Evolutionary conservation across 805 yeast genomes (phyloP), one percentile per base, ranked within the genome.

Genomic region (Myxozyma udenii): DNA sequence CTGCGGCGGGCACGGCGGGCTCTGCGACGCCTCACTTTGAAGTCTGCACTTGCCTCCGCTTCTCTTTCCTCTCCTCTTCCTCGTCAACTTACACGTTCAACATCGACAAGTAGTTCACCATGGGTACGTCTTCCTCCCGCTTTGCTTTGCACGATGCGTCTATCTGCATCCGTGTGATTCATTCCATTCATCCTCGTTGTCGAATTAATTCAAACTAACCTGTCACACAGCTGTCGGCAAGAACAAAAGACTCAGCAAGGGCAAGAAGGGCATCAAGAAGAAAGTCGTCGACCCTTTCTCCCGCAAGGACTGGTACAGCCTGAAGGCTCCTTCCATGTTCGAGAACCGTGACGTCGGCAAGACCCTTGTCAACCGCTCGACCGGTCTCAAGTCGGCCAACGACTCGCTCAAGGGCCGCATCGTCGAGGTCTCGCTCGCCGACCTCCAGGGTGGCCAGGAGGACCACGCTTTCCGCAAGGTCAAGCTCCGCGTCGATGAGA

Each of bases 241-340:
- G 81, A 85, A 85, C 76, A 85, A 85, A 84, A 78, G 85, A 75
- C 76, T 81, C 72, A 76, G 81, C 76, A 83, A 83, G 81, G 86
- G 91, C 81, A 81, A 85, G 88, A 91, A 91, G 79, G 97, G 98
- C 73, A 79, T 88, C 77, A 91, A 91, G 95, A 93, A 91, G 95
- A 91, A 85, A 85, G 93, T 87, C 74, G 95, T 89, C 67, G 98
- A 91, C 83, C 98, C 98, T 74, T 91, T 91, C 93, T 81, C 96
- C 84, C 89, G 90, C 78, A 91, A 91, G 80, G 98, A 90, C 71
- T 91, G 98, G 98, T 55, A 52, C 51, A 55, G 39, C 40, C 41
- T 55, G 45, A 55, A 55, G 58, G 98, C 98, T 65, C 98, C 98
- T 72, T 84, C 97, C 70, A 89, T 96, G 69, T 91, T 90, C 71